A percentile compares a stretch with the other conserved stretches of the same genome.
These are phyloP conservation scores for Pythium utonaiense DNA, from an alignment of 352 stramenopile species.

Conservation along the genomic window DNA sequence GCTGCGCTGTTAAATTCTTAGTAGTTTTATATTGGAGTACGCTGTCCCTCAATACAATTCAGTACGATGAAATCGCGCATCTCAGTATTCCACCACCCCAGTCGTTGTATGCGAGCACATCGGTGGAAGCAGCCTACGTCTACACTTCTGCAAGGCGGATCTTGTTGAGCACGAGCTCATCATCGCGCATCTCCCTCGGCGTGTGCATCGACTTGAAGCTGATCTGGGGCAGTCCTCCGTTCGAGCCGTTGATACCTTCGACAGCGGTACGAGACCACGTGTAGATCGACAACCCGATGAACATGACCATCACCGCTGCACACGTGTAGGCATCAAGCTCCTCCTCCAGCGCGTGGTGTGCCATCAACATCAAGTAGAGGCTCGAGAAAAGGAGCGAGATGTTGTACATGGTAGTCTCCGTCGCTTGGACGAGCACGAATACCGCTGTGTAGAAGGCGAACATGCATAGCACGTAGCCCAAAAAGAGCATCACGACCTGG, in stretches of 20 bases:
- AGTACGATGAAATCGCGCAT: too few relatives aligned
- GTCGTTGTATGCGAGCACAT: too few relatives aligned
- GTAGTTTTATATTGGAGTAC: too few relatives aligned
- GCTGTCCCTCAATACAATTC: too few relatives aligned
- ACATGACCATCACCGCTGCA: conserved; percentile 25
- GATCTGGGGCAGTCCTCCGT: conserved; percentile 16
- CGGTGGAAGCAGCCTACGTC: too few relatives aligned
- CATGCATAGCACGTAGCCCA: conserved; percentile 32
- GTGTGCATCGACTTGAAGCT: conserved; percentile 29
- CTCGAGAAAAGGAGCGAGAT: conserved; percentile 34
- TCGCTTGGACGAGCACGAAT: conserved; percentile 27
- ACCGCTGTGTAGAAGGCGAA: conserved; percentile 41
- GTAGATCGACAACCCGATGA: conserved; percentile 33
- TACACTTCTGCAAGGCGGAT: conserved; percentile 18
- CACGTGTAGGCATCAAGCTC: conserved; percentile 13
- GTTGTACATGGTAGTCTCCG: conserved; percentile 34
- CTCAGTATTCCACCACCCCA: too few relatives aligned
- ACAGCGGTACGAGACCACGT: conserved; percentile 18
- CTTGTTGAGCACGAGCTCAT: conserved; percentile 15
- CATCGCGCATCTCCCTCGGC: conserved; percentile 14
- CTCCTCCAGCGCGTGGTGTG: conserved; percentile 29
- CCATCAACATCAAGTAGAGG: conserved; percentile 34
- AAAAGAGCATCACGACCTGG: conserved; percentile 26
- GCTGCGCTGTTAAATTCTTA: too few relatives aligned
- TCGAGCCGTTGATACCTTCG: not conserved